Conservation (phyloP, 169 alveolate genomes). For the Plasmodium gallinaceum region DNA sequence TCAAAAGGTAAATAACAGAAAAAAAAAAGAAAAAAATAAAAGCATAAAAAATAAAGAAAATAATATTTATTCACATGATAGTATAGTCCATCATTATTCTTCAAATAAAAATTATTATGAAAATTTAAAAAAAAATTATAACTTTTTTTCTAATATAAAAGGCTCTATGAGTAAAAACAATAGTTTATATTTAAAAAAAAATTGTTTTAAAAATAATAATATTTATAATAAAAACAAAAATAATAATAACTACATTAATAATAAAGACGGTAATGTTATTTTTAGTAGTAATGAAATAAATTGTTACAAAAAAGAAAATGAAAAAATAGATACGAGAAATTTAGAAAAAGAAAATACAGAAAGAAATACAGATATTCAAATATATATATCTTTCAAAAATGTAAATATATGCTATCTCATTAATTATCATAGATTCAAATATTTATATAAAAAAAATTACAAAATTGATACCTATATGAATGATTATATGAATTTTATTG, state of each 20-base stretch:
- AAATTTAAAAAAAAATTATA: not conserved
- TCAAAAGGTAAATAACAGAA: not conserved
- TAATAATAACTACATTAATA: not conserved
- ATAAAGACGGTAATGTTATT: not conserved
- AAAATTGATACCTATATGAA: conserved; percentile 69
- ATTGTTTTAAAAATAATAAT: not conserved
- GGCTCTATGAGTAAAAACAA: not conserved
- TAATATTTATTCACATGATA: not conserved
- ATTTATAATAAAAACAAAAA: not conserved
- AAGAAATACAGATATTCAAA: conserved; percentile 11
- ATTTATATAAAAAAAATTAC: conserved; percentile 36
- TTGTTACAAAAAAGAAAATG: not conserved
- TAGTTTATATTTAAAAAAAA: not conserved
- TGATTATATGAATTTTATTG: conserved; percentile 44
- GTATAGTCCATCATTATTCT: not conserved
- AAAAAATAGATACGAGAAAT: not conserved
- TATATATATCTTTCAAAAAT: conserved; percentile 43
- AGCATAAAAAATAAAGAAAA: not conserved
- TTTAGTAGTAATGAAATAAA: not conserved
- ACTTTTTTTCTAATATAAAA: not conserved
- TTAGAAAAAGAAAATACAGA: not conserved
- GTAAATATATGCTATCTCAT: conserved; percentile 70
- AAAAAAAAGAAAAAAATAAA: not conserved
- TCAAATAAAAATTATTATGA: not conserved
- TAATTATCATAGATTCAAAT: conserved; percentile 57